Evolutionary conservation across 371 early-diverging fungal genomes (phyloP).

Genomic region (Haplosporangium sp.): DNA sequence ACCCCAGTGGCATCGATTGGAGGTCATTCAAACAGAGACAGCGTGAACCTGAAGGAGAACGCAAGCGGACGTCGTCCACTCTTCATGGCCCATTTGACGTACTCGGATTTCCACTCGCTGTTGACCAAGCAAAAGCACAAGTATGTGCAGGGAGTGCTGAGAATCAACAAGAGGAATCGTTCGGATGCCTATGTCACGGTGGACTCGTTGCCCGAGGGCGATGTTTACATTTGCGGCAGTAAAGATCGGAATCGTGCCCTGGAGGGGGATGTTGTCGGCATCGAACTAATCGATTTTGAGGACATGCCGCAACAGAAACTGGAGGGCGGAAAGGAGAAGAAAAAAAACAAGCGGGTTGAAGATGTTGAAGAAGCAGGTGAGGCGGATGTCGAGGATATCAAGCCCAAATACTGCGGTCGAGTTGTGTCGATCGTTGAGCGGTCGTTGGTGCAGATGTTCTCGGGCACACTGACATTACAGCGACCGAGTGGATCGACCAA

Average conservation of each 20-base stretch:
- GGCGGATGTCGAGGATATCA: conserved; percentile 66
- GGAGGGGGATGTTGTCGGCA: conserved; percentile 88
- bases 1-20: conserved; percentile 29
- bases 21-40: conserved; percentile 45
- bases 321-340: conserved; percentile 60
- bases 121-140: conserved; percentile 59
- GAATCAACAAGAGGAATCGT: conserved; percentile 87
- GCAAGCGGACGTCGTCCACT: conserved; percentile 69
- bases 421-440: conserved; percentile 77
- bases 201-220: conserved; percentile 68
- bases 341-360: conserved; percentile 48
- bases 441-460: conserved; percentile 73
- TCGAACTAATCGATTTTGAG: conserved; percentile 77
- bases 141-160: conserved; percentile 74
- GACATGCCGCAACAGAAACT: conserved; percentile 72
- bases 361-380: conserved; percentile 55
- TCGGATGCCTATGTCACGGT: conserved; percentile 90
- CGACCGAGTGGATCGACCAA: conserved; percentile 61
- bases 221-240: conserved; percentile 85
- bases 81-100: conserved; percentile 71
- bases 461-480: conserved; percentile 66
- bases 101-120: conserved; percentile 66
- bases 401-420: conserved; percentile 73
- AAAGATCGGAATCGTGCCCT: conserved; percentile 87
- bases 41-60: conserved; percentile 64